Evolutionary conservation across 768 basidiomycete genomes (phyloP).

Genomic region (Pisolithus marmoratus): DNA sequence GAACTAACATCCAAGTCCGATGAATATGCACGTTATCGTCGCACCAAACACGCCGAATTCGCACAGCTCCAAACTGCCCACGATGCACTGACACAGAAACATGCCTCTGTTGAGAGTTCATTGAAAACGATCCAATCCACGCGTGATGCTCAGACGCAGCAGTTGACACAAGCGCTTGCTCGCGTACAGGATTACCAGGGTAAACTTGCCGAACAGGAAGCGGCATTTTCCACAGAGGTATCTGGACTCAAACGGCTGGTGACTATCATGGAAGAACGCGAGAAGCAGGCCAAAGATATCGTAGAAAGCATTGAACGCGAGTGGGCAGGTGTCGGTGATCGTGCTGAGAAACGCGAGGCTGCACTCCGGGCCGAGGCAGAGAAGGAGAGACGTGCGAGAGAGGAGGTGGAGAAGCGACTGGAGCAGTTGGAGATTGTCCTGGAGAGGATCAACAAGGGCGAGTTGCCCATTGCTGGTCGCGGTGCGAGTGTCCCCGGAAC

Average conservation of each 20-base stretch:
- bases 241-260: constrained; percentile 70
- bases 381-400: constrained; percentile 61
- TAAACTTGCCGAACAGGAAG: constrained; percentile 80
- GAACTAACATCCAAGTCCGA: constrained; percentile 73
- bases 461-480: constrained; percentile 53
- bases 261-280: constrained; percentile 80
- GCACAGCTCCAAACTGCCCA: constrained; percentile 69
- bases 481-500: constrained; percentile 30
- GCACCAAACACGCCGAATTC: constrained; percentile 74
- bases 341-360: constrained; percentile 62
- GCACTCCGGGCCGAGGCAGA: constrained; percentile 65
- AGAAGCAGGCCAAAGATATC: constrained; percentile 76
- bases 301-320: constrained; percentile 81
- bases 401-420: constrained; percentile 64
- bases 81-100: constrained; percentile 65
- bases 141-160: constrained; percentile 64
- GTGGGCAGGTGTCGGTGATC: constrained; percentile 69
- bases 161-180: constrained; percentile 70
- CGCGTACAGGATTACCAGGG: constrained; percentile 71
- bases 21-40: constrained; percentile 78
- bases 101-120: constrained; percentile 59
- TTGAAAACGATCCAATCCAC: constrained; percentile 71
- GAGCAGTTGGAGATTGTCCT: constrained; percentile 71
- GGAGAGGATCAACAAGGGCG: constrained; percentile 66
- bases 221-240: constrained; percentile 73